Evolutionary conservation across 208 protist species (phyloP).

Genomic region (Trichomonas gallinae): DNA sequence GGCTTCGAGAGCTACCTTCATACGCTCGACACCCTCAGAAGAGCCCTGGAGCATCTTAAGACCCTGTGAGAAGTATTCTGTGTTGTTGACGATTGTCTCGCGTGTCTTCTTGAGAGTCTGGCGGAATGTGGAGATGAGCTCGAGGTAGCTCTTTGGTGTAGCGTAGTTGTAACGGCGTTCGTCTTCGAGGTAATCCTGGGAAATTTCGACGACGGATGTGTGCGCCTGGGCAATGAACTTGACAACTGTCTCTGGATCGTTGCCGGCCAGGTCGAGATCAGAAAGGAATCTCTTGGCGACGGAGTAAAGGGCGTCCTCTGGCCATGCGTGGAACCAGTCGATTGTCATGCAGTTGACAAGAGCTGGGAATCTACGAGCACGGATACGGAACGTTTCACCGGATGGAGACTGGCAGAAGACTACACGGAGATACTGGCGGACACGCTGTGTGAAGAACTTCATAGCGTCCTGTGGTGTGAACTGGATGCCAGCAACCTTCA

Average conservation of each 20-base stretch:
- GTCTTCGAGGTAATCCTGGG: slow-evolving; percentile 67
- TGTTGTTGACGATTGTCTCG: slow-evolving; percentile 63
- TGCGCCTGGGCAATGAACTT: slow-evolving; percentile 41
- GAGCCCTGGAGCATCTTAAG: slow-evolving; percentile 51
- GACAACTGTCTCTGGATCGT: slow-evolving; percentile 27
- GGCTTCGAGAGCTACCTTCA: slow-evolving; percentile 49
- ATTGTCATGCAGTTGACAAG: slow-evolving; percentile 86
- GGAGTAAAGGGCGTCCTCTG: slow-evolving; percentile 80
- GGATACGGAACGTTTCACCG: slow-evolving; percentile 79
- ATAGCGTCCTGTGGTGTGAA: slow-evolving; percentile 53
- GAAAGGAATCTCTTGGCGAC: slow-evolving; percentile 64
- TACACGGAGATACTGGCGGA: slow-evolving; percentile 80
- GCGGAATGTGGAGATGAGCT: slow-evolving; percentile 93
- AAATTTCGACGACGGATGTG: slow-evolving; percentile 69
- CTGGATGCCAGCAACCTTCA: slow-evolving; percentile 47
- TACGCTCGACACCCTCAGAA: slow-evolving; percentile 41
- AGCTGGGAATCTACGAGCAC: slow-evolving; percentile 91
- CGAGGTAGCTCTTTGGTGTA: slow-evolving; percentile 95
- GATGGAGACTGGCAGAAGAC: slow-evolving; percentile 91
- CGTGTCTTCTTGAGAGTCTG: slow-evolving; percentile 70
- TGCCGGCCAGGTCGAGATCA: slow-evolving; percentile 38
- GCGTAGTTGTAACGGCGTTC: slow-evolving; percentile 89
- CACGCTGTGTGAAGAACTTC: slow-evolving; percentile 79
- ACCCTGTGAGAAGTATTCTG: slow-evolving; percentile 57
- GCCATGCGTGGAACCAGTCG: slow-evolving; percentile 96